Percentiles rank a stretch among this genome's conserved stretches.
These are phyloP conservation scores for Aspergillus cejpii DNA, from an alignment of 2,329 filamentous ascomycete species.

Conservation along the genomic window DNA sequence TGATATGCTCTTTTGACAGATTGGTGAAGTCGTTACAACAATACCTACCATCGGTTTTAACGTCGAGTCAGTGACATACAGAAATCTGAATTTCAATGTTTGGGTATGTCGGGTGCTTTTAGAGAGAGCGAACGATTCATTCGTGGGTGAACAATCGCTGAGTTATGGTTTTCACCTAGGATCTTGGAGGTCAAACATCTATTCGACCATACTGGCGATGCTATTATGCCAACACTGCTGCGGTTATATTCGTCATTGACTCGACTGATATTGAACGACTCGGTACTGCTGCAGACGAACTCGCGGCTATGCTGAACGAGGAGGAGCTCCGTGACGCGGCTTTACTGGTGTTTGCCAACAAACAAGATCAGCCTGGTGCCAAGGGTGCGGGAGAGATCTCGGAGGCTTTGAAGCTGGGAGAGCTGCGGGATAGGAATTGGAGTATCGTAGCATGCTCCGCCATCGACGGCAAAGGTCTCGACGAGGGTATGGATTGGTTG, in stretches of 20 bases:
- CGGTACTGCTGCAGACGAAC: constrained; percentile 84
- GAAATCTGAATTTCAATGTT: constrained; percentile 97
- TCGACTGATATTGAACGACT: constrained; percentile 95
- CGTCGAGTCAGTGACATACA: constrained; percentile 96
- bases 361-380: constrained; percentile 95
- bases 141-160: background rate
- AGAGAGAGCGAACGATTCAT: no score
- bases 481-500: constrained; percentile 98
- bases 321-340: constrained; percentile 92
- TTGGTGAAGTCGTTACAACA: constrained; percentile 96
- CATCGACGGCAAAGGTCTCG: constrained; percentile 88
- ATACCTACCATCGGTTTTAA: constrained; percentile 99
- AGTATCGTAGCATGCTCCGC: constrained; percentile 97
- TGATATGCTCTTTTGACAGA: constrained; percentile 48
- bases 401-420: constrained; percentile 80
- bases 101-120: constrained; percentile 59
- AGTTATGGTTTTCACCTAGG: constrained; percentile 43
- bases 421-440: constrained; percentile 95
- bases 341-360: constrained; percentile 94
- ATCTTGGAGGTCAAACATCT: constrained; percentile 95
- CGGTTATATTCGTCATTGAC: constrained; percentile 97
- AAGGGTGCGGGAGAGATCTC: constrained; percentile 96
- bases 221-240: constrained; percentile 98
- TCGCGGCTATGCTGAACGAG: constrained; percentile 92
- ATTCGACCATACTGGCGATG: constrained; percentile 98